Base-by-base conservation (phyloP, 1,139 yeast species). In the Hansenula lynferdii region DNA sequence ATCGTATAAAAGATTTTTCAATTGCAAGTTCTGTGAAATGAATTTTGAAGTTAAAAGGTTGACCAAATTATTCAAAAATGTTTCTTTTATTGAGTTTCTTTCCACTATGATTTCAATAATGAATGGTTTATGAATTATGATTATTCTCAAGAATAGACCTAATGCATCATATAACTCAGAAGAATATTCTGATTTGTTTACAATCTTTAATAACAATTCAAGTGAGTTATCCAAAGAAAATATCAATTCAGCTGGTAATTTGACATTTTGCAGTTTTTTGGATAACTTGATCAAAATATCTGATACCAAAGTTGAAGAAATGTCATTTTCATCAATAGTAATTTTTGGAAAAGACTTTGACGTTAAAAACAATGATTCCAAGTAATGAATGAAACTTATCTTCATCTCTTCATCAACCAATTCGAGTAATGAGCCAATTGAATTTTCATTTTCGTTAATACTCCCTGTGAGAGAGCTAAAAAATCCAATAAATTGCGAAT, bases 1-100 rank as follows among this genome's bases (percentile, higher is more conserved):
- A 54, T 84, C 92, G 50, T 80, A 80, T 2, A 82, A 60, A 45
- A 82, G 60, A 39, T 82, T 75, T 49, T 73, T 75, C 43, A 82
- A 55, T 29, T 51, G 54, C 4, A 48, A 34, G 28, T 52, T 48
- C 20, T 60, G 62, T 4, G 64, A 53, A 39, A 77, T 60, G 23
- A 69, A 62, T 5, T 60, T 54, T 8, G 76, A 67, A 29, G 68
- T 65, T 41, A 77, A 63, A 9, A 82, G 53, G 6, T 61, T 61
- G 20, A 72, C 66, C 49, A 80, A 59, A 39, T 73, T 75, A 29
- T 56, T 51, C 34, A 59, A 42, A n/a, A 62, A 54, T 34, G 48
- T 56, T 29, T 60, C 64, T 25, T 56, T 49, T 19, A 60, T 44
- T 4, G 56, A 43, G 33, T 53, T 52, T 40, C 53, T 44, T 21